Conservation (phyloP, 495 filamentous ascomycete species). For the Neurospora hispaniola region DNA sequence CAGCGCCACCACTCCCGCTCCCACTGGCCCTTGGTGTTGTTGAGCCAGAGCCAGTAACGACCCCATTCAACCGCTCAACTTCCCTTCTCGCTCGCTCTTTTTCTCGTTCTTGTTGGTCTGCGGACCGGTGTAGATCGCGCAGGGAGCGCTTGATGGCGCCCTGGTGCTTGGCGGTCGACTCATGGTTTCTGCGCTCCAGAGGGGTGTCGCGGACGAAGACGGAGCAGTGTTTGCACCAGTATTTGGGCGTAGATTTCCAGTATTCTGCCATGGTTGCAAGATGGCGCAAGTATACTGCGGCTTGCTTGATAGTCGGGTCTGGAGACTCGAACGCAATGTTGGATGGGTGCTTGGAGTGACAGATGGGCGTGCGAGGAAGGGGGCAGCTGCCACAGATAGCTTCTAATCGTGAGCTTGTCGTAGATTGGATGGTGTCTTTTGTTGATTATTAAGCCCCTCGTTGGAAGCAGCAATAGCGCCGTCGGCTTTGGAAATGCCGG, state of each 20-base stretch:
- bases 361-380: background rate
- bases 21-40: conserved; percentile 3
- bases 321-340: background rate
- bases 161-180: conserved; percentile 83
- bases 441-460: background rate
- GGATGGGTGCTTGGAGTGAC: background rate
- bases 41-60: conserved; percentile 41
- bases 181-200: conserved; percentile 82
- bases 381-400: background rate
- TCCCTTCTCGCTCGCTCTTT: conserved; percentile 75
- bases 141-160: conserved; percentile 80
- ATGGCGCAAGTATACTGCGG: background rate
- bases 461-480: background rate
- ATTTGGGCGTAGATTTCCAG: conserved; percentile 95
- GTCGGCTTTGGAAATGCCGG: background rate
- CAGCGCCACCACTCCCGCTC: conserved; percentile 4
- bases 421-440: background rate
- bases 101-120: conserved; percentile 68
- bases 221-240: conserved; percentile 97
- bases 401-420: background rate
- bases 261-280: conserved; percentile 72
- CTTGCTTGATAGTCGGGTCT: background rate
- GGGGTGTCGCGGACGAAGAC: conserved; percentile 85
- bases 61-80: conserved; percentile 72
- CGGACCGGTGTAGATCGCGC: conserved; percentile 70